A percentile compares a stretch with the other conserved stretches of the same genome.
Conservation (phyloP, 192 early-diverging fungal genomes). For the Backusella liffmaniae region DNA sequence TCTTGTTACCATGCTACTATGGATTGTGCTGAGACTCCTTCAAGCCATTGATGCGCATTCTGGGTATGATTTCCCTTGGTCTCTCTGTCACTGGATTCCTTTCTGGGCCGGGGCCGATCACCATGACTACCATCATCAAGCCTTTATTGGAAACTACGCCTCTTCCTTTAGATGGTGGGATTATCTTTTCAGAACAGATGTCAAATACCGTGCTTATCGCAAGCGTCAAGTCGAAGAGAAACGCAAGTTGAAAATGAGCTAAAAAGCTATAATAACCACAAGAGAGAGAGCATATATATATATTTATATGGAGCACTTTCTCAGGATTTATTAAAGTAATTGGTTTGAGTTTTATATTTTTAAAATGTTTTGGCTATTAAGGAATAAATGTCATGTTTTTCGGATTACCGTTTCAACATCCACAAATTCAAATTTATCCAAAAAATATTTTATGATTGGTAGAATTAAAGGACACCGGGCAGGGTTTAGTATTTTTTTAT, state of each 20-base stretch:
- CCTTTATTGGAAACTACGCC: constrained; percentile 79
- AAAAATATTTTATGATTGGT: too few species aligned
- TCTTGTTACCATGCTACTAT: constrained; percentile 77
- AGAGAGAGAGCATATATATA: not conserved
- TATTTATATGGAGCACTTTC: not conserved
- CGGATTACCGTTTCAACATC: too few species aligned
- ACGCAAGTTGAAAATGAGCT: not conserved
- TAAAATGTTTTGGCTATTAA: too few species aligned
- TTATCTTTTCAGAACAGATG: constrained; percentile 81
- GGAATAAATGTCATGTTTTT: too few species aligned
- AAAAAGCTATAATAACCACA: too few species aligned
- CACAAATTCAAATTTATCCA: too few species aligned
- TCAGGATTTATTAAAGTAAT: too few species aligned
- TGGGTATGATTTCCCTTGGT: constrained; percentile 97
- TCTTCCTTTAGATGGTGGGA: constrained; percentile 92
- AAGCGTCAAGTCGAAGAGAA: constrained; percentile 32
- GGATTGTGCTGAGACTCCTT: constrained; percentile 79
- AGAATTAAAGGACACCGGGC: too few species aligned
- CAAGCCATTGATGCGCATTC: constrained; percentile 90
- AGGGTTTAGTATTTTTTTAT: too few species aligned
- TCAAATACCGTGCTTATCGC: constrained; percentile 67
- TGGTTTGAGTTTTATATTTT: too few species aligned
- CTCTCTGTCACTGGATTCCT: constrained; percentile 77
- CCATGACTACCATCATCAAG: constrained; percentile 93
- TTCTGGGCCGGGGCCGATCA: constrained; percentile 92